Evolutionary conservation across 139 green algal species (phyloP), one percentile per base, ranked within the genome.

Genomic region (Chlamydomonas eustigma): DNA sequence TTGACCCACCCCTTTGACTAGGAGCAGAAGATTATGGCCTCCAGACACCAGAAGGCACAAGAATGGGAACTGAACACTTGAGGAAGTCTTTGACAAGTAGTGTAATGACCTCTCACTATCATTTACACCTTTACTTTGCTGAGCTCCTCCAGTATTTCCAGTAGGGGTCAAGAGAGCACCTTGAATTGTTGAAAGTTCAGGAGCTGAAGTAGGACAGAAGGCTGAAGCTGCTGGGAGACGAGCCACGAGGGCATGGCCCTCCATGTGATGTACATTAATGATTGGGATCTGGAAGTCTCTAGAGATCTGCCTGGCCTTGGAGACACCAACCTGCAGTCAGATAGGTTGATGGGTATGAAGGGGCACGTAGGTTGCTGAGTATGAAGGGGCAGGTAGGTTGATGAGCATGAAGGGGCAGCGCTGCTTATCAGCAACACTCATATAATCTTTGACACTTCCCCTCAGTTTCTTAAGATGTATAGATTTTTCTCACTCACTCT

Each of bases 181-280:
- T n/a, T n/a, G n/a, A n/a, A n/a, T n/a, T n/a, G n/a, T n/a, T n/a
- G n/a, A n/a, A n/a, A n/a, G 50, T 18, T 24, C 22, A 24, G 50
- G 24, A 63, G 50, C 50, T 63, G 50, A 63, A 63, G 50, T 24
- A n/a, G n/a, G n/a, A n/a, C n/a, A n/a, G n/a, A n/a, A n/a, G n/a
- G n/a, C n/a, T 8, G 64, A 69, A 25, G 63, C 71, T 1, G 71
- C 39, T 2, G 66, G 51, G 78, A 92, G 50, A 3, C 93, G 77
- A 0, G 92, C 92, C 31, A 99, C 89, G n/a, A 99, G 83, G 0
- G 93, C 90, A 76, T 99, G 96, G 2, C 95, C 96, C 85, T 99
- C 96, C 94, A 99, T 98, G 83, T 99, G 96, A 75, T 99, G 96
- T 12, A 98, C 88, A 3, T 83, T 79, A 4, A 99, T 81, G 0